Percentiles rank a stretch among this genome's conserved stretches.
Conservation (phyloP, 129 eudicot species). For the Silybum marianum region DNA sequence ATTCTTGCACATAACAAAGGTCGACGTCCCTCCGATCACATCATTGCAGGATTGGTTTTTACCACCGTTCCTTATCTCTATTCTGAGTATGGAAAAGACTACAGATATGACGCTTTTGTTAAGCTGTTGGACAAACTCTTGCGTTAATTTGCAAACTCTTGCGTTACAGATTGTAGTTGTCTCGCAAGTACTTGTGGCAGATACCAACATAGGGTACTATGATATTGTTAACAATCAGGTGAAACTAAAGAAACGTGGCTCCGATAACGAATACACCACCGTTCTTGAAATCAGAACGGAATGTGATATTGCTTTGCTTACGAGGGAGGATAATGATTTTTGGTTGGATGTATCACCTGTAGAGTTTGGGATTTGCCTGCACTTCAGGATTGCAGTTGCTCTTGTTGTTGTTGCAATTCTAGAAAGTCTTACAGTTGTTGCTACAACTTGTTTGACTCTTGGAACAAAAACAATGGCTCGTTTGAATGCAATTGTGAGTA, state of each 20-base stretch:
- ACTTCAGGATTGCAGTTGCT: conserved; percentile 97
- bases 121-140: conserved; percentile 90
- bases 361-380: conserved; percentile 94
- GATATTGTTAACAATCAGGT: conserved; percentile 97
- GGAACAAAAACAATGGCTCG: no score
- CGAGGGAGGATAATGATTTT: conserved; percentile 87
- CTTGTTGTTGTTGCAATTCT: no score
- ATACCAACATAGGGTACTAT: conserved; percentile 91
- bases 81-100: conserved; percentile 97
- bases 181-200: conserved; percentile 99
- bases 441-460: no score
- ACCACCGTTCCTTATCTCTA: conserved; percentile 93
- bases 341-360: conserved; percentile 91
- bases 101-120: conserved; percentile 89
- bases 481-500: no score
- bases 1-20: conserved; percentile 93
- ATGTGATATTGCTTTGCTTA: conserved; percentile 91
- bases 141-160: conserved; percentile 75
- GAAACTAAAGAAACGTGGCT: conserved; percentile 88
- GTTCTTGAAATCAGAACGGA: conserved; percentile 95
- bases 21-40: conserved; percentile 92
- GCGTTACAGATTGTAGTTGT: conserved; percentile 82
- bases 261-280: conserved; percentile 80
- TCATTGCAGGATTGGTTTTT: conserved; percentile 90
- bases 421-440: no score